Evolutionary conservation across 192 early-diverging fungal genomes (phyloP), one percentile per base, ranked within the genome.

Genomic region (Podila verticillata): DNA sequence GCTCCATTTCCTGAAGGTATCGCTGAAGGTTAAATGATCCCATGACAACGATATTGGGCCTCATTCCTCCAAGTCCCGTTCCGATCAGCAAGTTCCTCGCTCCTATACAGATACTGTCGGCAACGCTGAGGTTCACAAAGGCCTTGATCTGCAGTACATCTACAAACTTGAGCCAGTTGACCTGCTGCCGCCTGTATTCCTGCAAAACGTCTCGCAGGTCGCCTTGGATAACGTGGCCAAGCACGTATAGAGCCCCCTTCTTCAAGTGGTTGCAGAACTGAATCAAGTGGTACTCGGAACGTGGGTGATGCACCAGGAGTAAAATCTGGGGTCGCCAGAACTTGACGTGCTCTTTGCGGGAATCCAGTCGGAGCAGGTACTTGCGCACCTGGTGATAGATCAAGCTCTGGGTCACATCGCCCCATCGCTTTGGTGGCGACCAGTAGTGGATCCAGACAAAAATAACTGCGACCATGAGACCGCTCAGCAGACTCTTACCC

Each of bases 331-430:
- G 91, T 48, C 91, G 70, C 91, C 91, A 92, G 60, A 90, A 91
- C 79, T 91, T 91, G 81, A 91, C 88, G 56, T 91, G 89, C 48
- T 90, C 89, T 68, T 90, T 90, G 56, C 89, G 80, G 22, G 83
- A 49, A 30, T 92, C 91, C 48, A 92, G 82, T 17, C 89, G 84
- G 26, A 92, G 74, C 66, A 92, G 73, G 66, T 85, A 91, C 69
- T 92, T 92, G 75, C 91, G 88, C 60, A 91, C 91, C 69, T 92
- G 90, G 70, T 91, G 91, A 72, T 90, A 92, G 61, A 92, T 91
- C 63, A 92, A 75, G 56, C 86, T 87, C 71, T 91, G 90, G 3
- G 89, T 89, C 7, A 92, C 90, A 58, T 92, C 89, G 22, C 91
- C 91, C 91, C 91, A 92, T 31, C 85, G 74, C 66, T 92, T 92